A percentile compares a stretch with the other conserved stretches of the same genome.
These are phyloP conservation scores for Rhizophagus clarus DNA, from an alignment of 192 early-diverging fungal genomes.

Conservation along the genomic window DNA sequence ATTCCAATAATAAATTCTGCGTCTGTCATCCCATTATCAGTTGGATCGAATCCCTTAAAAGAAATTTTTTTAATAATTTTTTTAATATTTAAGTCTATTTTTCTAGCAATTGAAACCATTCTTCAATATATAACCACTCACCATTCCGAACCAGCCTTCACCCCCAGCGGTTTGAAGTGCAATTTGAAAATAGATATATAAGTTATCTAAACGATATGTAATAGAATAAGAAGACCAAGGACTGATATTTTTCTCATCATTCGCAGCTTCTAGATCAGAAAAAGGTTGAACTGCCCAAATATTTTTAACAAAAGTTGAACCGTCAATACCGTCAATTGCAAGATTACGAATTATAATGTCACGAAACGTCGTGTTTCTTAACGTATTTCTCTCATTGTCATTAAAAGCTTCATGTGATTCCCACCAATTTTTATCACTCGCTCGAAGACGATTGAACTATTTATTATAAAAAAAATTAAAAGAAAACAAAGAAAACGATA, in stretches of 20 bases:
- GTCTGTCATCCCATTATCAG: constrained; percentile 14
- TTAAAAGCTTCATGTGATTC: constrained; percentile 50
- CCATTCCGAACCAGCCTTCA: constrained; percentile 25
- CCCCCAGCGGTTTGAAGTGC: background rate
- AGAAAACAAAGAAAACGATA: too few relatives aligned
- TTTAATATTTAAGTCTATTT: too few relatives aligned
- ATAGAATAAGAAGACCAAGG: background rate
- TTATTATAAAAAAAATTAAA: background rate
- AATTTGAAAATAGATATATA: background rate
- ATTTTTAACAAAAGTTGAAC: background rate
- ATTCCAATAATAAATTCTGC: constrained; percentile 17
- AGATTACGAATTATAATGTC: constrained; percentile 18
- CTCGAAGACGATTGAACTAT: constrained; percentile 51
- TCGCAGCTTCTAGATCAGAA: background rate
- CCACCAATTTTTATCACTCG: constrained; percentile 56
- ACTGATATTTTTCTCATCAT: background rate
- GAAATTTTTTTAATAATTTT: background rate
- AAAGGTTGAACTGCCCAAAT: constrained; percentile 18
- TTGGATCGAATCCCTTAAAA: constrained; percentile 1
- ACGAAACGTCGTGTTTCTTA: constrained; percentile 33
- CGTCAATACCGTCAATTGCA: background rate
- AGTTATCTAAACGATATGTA: background rate
- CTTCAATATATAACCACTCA: background rate
- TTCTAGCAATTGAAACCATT: too few relatives aligned
- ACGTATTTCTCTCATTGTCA: constrained; percentile 32